Conservation (phyloP, 2,329 filamentous ascomycete species). For the Xylaria multiplex region DNA sequence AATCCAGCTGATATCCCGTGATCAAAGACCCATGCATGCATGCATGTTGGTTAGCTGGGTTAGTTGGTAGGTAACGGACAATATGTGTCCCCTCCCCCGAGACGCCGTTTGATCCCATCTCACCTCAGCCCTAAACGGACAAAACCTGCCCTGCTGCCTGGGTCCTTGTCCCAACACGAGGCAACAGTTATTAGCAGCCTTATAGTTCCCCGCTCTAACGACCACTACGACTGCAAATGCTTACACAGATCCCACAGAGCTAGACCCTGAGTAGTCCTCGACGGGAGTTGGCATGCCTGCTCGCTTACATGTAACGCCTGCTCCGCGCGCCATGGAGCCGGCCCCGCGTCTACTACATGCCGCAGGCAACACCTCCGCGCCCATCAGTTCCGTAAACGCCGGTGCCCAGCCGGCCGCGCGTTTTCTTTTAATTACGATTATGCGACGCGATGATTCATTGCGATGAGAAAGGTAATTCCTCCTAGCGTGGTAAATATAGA, state of each 20-base stretch:
- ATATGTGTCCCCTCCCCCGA: not conserved
- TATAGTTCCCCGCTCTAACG: not conserved
- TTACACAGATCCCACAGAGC: slow-evolving; percentile 10
- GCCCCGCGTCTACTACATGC: not conserved
- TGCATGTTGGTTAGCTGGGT: too few relatives aligned
- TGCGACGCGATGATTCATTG: not conserved
- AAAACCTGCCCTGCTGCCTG: slow-evolving; percentile 1
- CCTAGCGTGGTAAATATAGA: not conserved
- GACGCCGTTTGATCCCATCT: slow-evolving; percentile 15
- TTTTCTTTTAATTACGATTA: not conserved
- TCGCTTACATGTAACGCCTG: slow-evolving; percentile 1
- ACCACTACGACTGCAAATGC: not conserved
- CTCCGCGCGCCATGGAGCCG: slow-evolving; percentile 14
- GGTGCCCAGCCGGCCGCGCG: not conserved
- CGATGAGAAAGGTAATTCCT: not conserved
- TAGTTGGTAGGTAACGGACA: not conserved
- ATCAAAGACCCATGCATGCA: slow-evolving; percentile 26
- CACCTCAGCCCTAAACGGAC: slow-evolving; percentile 27
- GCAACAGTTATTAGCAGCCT: slow-evolving; percentile 1
- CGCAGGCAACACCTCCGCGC: not conserved
- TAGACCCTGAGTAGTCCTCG: not conserved
- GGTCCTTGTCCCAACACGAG: not conserved
- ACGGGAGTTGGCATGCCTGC: not conserved
- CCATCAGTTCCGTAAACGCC: slow-evolving; percentile 1
- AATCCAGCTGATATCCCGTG: slow-evolving; percentile 23